Conservation (phyloP, 257 asterid species). For the Penstemon eatonii region DNA sequence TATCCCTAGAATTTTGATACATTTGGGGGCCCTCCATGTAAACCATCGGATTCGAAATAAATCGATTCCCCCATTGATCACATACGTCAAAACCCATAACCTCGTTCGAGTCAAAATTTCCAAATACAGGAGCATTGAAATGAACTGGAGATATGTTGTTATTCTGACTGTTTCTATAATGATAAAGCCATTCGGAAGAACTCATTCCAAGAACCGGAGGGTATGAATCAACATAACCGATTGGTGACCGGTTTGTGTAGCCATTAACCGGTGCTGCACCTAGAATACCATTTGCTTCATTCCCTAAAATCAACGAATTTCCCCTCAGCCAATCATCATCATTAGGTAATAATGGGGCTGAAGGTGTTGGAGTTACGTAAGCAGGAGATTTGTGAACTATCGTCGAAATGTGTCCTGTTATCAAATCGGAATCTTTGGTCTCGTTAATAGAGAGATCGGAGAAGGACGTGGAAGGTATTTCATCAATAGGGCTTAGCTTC, state of each 20-base stretch:
- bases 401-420: constrained; percentile 34
- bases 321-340: constrained; percentile 56
- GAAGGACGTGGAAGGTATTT: constrained; percentile 50
- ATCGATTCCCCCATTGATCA: constrained; percentile 75
- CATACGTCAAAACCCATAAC: constrained; percentile 50
- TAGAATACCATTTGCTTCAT: constrained; percentile 62
- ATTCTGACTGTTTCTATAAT: constrained; percentile 70
- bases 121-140: constrained; percentile 38
- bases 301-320: constrained; percentile 34
- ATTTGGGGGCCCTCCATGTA: constrained; percentile 49
- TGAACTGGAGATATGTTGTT: constrained; percentile 44
- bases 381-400: constrained; percentile 35
- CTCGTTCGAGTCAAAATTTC: constrained; percentile 39
- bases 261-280: constrained; percentile 65
- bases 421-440: constrained; percentile 29
- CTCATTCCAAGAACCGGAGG: constrained; percentile 73
- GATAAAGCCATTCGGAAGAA: constrained; percentile 95
- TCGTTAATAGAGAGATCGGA: constrained; percentile 45
- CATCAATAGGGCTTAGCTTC: constrained; percentile 63
- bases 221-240: constrained; percentile 51
- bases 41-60: constrained; percentile 48
- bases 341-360: constrained; percentile 83
- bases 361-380: constrained; percentile 66
- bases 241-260: constrained; percentile 34
- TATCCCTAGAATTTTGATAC: constrained; percentile 46